Percentiles rank a stretch among this genome's conserved stretches.
phyloP scores from a whole-genome alignment of 106 monocot genomes.

The Dioscorea dumetorum region DNA sequence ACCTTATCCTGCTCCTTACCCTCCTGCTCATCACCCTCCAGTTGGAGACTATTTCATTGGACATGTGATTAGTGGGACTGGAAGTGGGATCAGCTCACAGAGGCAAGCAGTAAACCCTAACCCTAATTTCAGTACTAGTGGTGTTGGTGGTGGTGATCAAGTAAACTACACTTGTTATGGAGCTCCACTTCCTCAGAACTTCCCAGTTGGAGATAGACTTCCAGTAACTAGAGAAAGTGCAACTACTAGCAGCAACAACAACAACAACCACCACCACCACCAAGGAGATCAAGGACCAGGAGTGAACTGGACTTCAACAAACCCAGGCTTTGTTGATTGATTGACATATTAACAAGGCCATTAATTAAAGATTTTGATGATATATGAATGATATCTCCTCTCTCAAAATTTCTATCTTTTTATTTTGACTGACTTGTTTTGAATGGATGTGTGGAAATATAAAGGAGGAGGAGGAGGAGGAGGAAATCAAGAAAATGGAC shows the following conservation, averaged over 20 bases:
- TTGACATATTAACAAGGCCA: no score
- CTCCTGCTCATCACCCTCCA: conserved; percentile 25
- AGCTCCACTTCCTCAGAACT: conserved; percentile 12
- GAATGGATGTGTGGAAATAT: background rate
- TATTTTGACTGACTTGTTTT: no score
- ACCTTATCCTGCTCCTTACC: conserved; percentile 18
- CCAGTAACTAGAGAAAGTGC: conserved; percentile 9
- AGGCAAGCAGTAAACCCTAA: conserved; percentile 15
- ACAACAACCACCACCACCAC: conserved; percentile 16
- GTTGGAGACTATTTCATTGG: conserved; percentile 63
- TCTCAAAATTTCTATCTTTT: no score
- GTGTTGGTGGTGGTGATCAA: background rate
- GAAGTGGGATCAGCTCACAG: conserved; percentile 8
- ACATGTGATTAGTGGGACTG: conserved; percentile 34
- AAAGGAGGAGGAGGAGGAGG: background rate
- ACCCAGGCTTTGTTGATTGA: no score
- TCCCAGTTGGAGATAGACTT: conserved; percentile 9
- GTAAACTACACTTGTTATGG: conserved; percentile 40
- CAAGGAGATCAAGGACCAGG: background rate
- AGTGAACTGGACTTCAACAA: no score
- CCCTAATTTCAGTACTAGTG: background rate
- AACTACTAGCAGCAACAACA: no score
- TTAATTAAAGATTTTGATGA: no score
- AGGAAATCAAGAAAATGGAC: background rate
- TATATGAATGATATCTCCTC: no score